A percentile compares a stretch with the other conserved stretches of the same genome.
Evolutionary conservation across 2,329 filamentous ascomycete genomes (phyloP).

Genomic region (Penicillium decumbens): DNA sequence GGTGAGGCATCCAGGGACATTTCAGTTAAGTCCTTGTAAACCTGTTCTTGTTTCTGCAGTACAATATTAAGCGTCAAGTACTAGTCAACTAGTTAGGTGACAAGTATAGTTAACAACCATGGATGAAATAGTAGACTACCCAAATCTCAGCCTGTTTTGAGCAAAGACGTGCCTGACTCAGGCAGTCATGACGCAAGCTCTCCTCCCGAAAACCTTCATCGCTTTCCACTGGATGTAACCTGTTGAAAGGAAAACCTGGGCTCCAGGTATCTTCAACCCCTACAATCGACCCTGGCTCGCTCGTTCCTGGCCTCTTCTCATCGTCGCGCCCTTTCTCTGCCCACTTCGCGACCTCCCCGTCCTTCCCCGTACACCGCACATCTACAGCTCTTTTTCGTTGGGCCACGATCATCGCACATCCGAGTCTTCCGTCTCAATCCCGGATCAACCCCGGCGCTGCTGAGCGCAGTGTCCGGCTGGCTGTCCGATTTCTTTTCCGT

Average conservation of each 20-base stretch:
- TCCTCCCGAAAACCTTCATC: background rate
- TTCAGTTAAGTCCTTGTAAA: background rate
- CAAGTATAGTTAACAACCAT: no score
- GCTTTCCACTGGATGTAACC: slow-evolving; percentile 10
- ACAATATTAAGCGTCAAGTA: no score
- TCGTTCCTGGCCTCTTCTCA: background rate
- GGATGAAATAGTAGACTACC: no score
- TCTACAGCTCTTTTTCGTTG: slow-evolving; percentile 1
- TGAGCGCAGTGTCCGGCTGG: slow-evolving; percentile 22
- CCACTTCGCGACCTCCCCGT: background rate
- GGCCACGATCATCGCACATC: slow-evolving; percentile 6
- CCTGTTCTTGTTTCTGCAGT: background rate
- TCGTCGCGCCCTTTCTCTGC: background rate
- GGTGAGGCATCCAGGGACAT: slow-evolving; percentile 12
- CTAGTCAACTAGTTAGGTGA: background rate
- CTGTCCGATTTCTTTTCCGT: slow-evolving; percentile 8
- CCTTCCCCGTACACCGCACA: background rate
- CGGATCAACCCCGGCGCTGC: slow-evolving; percentile 23
- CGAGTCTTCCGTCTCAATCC: slow-evolving; percentile 12
- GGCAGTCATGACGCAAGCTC: slow-evolving; percentile 24
- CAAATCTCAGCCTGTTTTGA: slow-evolving; percentile 14
- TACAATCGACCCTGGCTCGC: background rate
- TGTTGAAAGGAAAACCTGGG: background rate
- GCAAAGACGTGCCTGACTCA: slow-evolving; percentile 8
- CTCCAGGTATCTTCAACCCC: background rate